Evolutionary conservation across 176 grass and related monocot genomes (phyloP), one percentile per base, ranked within the genome.

Genomic region (Aegilops tauschii): DNA sequence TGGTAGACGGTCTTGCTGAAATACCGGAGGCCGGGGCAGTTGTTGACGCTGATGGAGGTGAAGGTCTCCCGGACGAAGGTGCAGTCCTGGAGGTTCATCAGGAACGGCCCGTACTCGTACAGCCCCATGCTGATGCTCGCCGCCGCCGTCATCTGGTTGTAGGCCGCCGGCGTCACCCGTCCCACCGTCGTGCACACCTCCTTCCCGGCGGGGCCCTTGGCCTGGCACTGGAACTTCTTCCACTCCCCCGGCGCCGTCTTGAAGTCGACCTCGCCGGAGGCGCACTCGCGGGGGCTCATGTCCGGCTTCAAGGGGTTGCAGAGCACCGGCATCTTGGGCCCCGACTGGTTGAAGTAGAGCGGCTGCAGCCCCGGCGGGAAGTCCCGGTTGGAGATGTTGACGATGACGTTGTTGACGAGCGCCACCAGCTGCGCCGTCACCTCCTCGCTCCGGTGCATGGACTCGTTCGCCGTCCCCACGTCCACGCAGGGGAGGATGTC

Each of bases 261-360:
- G 62, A 99, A 91, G 77, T 75, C 76, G 52, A 93, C 92, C 92
- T 97, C 95, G 58, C 88, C 85, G 62, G 85, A 16, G 58, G 21
- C 62, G 83, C 97, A 99, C 0, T 62, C 27, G 12, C 92, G 86
- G 9, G 78, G 72, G 31, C 52, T 94, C 90, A 99, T 77, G 86
- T 94, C 90, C 14, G 70, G 35, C 39, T 83, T 96, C 77, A 90
- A 93, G 0, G 97, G 97, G 86, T 91, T 90, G 89, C 97, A 99
- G 27, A 99, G 92, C 13, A 32, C 2, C 0, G 94, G 94, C 90
- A 99, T 94, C 21, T 81, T 78, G 0, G 92, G 97, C 1, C 97
- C 97, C 8, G 97, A 99, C 76, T 99, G 97, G 76, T 99, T 99
- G 80, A 88, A 96, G 68, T 96, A 96, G n/a, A 99, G 78, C 49